Percentiles rank a stretch among this genome's conserved stretches.
These are phyloP conservation scores for Escallonia herrerae DNA, from an alignment of 129 eudicot species.

Conservation along the genomic window DNA sequence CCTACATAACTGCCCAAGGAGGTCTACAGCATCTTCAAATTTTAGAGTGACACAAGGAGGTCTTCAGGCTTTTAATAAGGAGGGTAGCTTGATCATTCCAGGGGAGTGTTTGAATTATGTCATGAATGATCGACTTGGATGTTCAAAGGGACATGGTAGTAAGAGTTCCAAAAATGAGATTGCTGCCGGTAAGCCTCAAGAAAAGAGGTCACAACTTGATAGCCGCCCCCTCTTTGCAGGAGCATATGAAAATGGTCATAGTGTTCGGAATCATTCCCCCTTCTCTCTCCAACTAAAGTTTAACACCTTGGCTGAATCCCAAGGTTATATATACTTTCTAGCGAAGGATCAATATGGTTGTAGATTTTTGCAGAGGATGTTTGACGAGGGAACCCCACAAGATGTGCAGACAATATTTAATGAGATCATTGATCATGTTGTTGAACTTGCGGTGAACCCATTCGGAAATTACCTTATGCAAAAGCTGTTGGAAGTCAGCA, in stretches of 20 bases:
- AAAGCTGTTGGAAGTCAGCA: constrained; percentile 64
- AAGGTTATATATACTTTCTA: constrained; percentile 31
- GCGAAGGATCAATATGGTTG: constrained; percentile 93
- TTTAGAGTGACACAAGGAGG: constrained; percentile 18
- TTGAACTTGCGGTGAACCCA: constrained; percentile 71
- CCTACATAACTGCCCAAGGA: constrained; percentile 15
- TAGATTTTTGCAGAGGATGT: constrained; percentile 56
- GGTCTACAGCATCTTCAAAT: constrained; percentile 20
- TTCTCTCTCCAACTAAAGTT: constrained; percentile 22
- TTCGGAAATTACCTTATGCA: constrained; percentile 89
- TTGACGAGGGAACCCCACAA: constrained; percentile 58
- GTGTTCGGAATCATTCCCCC: constrained; percentile 12
- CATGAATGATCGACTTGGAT: constrained; percentile 17
- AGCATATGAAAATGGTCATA: constrained; percentile 30
- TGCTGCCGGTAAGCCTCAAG: constrained; percentile 15
- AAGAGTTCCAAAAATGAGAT: constrained; percentile 10
- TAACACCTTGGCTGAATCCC: constrained; percentile 36
- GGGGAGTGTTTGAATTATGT: constrained; percentile 41
- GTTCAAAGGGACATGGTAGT: constrained; percentile 12
- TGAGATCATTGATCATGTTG: constrained; percentile 59
- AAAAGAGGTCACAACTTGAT: constrained; percentile 23
- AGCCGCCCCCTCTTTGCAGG: constrained; percentile 10
- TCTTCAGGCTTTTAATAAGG: constrained; percentile 34
- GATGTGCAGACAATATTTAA: constrained; percentile 56
- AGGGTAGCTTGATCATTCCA: constrained; percentile 58